These are phyloP conservation scores for Chloris gayana DNA, from an alignment of 176 grass and related monocot genomes.

Conservation along the genomic window DNA sequence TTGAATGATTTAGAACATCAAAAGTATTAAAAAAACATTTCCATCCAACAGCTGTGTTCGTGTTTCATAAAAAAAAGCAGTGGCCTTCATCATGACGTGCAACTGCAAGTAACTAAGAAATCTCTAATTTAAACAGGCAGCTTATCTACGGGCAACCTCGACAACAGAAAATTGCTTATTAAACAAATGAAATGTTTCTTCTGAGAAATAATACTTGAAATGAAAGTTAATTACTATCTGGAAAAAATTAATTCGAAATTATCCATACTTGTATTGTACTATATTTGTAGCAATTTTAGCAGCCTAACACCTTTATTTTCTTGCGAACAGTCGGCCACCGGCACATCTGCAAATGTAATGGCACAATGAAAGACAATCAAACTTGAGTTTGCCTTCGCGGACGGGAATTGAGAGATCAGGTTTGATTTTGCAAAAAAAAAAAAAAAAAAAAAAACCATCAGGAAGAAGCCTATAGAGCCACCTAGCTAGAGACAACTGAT, in stretches of 20 bases:
- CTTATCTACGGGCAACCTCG: no score
- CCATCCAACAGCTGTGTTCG: no score
- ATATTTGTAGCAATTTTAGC: neutral
- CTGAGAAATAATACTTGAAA: neutral
- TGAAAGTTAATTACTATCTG: neutral
- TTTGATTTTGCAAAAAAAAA: no score
- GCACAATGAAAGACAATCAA: neutral
- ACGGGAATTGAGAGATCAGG: no score
- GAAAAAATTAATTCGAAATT: neutral
- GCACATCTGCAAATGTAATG: neutral
- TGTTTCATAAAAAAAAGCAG: no score
- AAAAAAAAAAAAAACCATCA: no score
- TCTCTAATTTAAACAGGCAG: no score
- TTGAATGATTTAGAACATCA: neutral
- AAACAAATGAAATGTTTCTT: neutral
- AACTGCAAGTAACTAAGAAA: no score
- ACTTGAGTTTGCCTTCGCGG: no score
- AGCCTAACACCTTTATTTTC: neutral
- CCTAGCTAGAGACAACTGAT: neutral
- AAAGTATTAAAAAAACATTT: no score
- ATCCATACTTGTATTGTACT: neutral
- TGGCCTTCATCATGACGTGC: neutral
- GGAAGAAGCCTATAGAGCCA: neutral
- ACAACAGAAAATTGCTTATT: neutral
- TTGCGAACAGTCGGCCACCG: no score